Evolutionary conservation across 139 green algal species (phyloP), one percentile per base, ranked within the genome.

Genomic region (Haematococcus lacustris): DNA sequence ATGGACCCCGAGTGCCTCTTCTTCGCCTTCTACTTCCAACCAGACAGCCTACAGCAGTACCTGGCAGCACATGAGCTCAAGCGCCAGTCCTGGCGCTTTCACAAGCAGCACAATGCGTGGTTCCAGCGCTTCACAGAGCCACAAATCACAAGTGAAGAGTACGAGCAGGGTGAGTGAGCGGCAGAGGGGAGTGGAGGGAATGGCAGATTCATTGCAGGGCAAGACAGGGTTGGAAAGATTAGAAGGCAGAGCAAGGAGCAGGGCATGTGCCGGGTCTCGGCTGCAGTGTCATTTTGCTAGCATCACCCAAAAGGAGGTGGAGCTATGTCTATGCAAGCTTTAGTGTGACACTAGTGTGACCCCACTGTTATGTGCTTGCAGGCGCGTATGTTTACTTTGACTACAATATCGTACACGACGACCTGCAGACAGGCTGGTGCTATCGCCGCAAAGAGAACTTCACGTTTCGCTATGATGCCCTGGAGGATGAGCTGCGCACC

Each of bases 1-100:
- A 82, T 98, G 74, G 95, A 98, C 77, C 86, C 83, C 26, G 95
- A 99, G 79, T 91, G 89, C 60, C 88, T 99, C 17, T 98, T 99
- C 84, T 98, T 98, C 75, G 85, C 90, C 39, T 99, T 98, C 78
- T 98, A 99, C 87, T 94, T 96, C 84, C 94, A 97, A 32, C 71
- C 61, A 5, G 61, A 70, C 25, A 66, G 13, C 5, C 88, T 89
- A 75, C 84, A 94, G 82, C 92, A 98, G 86, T 96, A 94, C 79
- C 83, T 98, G 37, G 94, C 94, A 3, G 94, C 94, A 2, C 85
- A 87, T 26, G 91, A 95, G 84, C 87, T 98, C 26, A 97, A 98
- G 85, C 78, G 87, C 30, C 91, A 97, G 82, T 89, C 83, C 1
- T 98, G 94, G 94, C 84, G 94, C 21, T 98, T 94, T 79, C 92